A percentile compares a stretch with the other conserved stretches of the same genome.
phyloP scores from a whole-genome alignment of 768 basidiomycete species.

The Gymnopilus dilepis region DNA sequence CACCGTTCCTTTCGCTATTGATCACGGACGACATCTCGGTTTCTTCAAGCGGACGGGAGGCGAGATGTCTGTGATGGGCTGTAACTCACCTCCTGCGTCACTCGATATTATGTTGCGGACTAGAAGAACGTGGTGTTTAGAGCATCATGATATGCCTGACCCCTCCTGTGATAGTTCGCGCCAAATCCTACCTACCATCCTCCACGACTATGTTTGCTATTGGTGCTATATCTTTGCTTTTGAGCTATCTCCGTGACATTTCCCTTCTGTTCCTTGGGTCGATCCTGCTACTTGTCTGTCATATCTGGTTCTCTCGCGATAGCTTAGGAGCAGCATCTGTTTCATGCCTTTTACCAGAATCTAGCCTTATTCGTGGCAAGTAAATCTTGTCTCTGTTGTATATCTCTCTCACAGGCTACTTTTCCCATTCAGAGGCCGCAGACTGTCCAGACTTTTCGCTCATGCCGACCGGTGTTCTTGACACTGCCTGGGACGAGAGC shows the following conservation, averaged over 20 bases:
- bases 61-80: too few species aligned
- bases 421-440: neutral
- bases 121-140: too few species aligned
- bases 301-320: slow-evolving; percentile 1
- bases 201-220: neutral
- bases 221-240: neutral
- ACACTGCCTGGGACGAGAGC: neutral
- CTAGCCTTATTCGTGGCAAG: neutral
- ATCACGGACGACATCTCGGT: too few species aligned
- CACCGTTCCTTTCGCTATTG: too few species aligned
- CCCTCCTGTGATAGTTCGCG: neutral
- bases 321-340: neutral
- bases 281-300: slow-evolving; percentile 1
- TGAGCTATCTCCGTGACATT: slow-evolving; percentile 11
- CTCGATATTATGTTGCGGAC: too few species aligned
- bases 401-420: neutral
- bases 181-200: too few species aligned
- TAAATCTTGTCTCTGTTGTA: neutral
- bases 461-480: neutral
- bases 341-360: neutral
- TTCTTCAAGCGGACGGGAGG: too few species aligned
- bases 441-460: neutral
- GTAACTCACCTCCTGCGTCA: too few species aligned
- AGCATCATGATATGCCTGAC: neutral
- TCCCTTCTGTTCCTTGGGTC: slow-evolving; percentile 12